Percentiles rank a stretch among this genome's conserved stretches.
These are phyloP conservation scores for Phytophthora podocarpi DNA, from an alignment of 352 stramenopile species.

Conservation along the genomic window DNA sequence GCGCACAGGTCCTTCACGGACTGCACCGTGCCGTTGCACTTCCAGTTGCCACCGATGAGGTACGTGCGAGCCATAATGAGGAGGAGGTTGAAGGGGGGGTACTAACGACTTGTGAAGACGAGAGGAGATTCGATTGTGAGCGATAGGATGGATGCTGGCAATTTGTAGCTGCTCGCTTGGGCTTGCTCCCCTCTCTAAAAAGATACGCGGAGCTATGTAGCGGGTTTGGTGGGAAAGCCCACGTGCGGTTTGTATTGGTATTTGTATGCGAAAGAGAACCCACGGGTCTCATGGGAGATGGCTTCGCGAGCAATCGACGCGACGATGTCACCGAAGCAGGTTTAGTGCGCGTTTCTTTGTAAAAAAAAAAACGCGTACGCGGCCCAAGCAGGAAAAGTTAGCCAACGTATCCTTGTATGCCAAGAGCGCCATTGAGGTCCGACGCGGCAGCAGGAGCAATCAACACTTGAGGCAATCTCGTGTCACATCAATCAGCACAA, in stretches of 20 bases:
- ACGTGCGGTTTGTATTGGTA: background rate
- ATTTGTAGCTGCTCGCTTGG: no score
- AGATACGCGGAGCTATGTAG: background rate
- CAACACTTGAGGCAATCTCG: no score
- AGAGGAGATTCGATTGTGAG: conserved; percentile 25
- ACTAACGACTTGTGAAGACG: background rate
- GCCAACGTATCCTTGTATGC: no score
- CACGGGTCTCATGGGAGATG: conserved; percentile 4
- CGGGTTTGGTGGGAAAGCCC: background rate
- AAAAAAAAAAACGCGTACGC: no score
- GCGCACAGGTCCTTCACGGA: conserved; percentile 85
- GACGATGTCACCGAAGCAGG: conserved; percentile 1
- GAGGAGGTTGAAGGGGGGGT: background rate
- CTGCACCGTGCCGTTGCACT: conserved; percentile 78
- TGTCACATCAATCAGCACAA: no score
- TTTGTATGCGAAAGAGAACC: conserved; percentile 4
- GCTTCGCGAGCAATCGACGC: conserved; percentile 9
- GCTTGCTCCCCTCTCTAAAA: no score
- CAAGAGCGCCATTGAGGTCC: no score
- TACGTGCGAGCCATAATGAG: conserved; percentile 42
- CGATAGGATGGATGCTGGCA: no score
- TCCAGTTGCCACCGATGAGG: conserved; percentile 57
- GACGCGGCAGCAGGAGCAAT: no score
- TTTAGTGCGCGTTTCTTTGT: conserved; percentile 5
- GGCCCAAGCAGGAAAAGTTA: background rate